These are phyloP conservation scores for Cylindrotheca fusiformis DNA, from an alignment of 108 stramenopile species.

Conservation along the genomic window DNA sequence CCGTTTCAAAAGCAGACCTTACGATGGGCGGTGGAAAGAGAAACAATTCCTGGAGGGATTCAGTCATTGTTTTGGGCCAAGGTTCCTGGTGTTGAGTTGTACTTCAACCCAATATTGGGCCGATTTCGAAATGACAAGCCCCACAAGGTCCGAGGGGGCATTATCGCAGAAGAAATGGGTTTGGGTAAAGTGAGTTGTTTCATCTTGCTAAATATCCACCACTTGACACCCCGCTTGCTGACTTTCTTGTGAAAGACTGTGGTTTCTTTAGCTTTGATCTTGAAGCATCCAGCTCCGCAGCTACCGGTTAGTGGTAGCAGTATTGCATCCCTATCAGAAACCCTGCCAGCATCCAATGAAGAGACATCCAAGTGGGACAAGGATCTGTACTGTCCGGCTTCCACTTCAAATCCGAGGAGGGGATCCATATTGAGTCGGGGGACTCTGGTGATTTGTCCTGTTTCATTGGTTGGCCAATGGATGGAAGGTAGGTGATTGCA, in stretches of 20 bases:
- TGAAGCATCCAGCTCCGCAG: slow-evolving; percentile 47
- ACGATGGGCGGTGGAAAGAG: slow-evolving; percentile 43
- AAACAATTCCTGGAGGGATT: slow-evolving; percentile 24
- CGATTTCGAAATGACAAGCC: slow-evolving; percentile 20
- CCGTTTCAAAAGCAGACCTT: slow-evolving; percentile 45
- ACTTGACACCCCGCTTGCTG: slow-evolving; percentile 1
- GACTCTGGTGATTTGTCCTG: slow-evolving; percentile 40
- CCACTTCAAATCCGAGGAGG: slow-evolving; percentile 6
- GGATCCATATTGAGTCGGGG: slow-evolving; percentile 35
- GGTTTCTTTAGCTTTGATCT: slow-evolving; percentile 37
- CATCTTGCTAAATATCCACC: slow-evolving; percentile 1
- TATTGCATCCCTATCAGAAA: background rate
- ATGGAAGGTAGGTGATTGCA: background rate
- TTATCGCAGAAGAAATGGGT: slow-evolving; percentile 51
- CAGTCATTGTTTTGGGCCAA: slow-evolving; percentile 36
- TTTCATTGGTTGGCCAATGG: slow-evolving; percentile 4
- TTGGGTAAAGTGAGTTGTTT: slow-evolving; percentile 3
- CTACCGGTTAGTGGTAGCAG: slow-evolving; percentile 25
- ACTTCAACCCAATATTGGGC: slow-evolving; percentile 30
- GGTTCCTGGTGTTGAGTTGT: slow-evolving; percentile 30
- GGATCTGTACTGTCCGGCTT: slow-evolving; percentile 8
- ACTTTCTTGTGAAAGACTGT: slow-evolving; percentile 24
- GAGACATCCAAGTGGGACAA: slow-evolving; percentile 10
- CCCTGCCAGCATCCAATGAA: background rate
- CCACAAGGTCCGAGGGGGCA: slow-evolving; percentile 31